Conservation (phyloP, 2,329 filamentous ascomycete genomes). For the Penicillium janthinellum region DNA sequence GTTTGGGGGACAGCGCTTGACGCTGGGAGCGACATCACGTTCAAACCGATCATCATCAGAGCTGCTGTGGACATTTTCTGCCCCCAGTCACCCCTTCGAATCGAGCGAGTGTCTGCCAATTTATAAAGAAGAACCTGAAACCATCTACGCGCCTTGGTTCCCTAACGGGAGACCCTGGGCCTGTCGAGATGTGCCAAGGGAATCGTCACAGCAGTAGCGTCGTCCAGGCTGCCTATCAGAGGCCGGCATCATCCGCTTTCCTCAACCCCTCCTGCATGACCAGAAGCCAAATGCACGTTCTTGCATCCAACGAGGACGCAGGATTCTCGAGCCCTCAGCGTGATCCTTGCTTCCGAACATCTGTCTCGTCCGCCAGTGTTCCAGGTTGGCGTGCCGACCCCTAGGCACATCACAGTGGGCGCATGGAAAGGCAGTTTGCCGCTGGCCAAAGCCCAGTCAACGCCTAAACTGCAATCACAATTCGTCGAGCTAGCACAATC, state of each 20-base stretch:
- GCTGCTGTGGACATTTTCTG: neutral
- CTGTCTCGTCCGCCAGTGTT: constrained; percentile 9
- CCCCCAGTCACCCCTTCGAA: neutral
- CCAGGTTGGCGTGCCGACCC: constrained; percentile 13
- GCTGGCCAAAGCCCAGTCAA: constrained; percentile 9
- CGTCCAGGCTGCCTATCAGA: constrained; percentile 14
- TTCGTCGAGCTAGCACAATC: constrained; percentile 11
- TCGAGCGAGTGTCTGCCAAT: neutral
- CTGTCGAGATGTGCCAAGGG: constrained; percentile 11
- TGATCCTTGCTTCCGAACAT: neutral
- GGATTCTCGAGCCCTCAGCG: neutral
- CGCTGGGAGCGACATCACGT: neutral
- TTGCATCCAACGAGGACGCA: constrained; percentile 10
- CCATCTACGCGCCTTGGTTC: neutral
- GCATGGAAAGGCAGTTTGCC: constrained; percentile 11
- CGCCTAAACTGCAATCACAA: constrained; percentile 10
- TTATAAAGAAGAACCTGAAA: neutral
- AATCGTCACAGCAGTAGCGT: constrained; percentile 19
- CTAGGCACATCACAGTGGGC: constrained; percentile 9
- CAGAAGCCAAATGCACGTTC: constrained; percentile 1
- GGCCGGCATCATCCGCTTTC: constrained; percentile 14
- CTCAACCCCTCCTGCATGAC: constrained; percentile 13
- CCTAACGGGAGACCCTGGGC: neutral
- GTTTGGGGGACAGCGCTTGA: neutral
- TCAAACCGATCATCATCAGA: neutral